phyloP scores from a whole-genome alignment of 768 basidiomycete species.

The Tricholoma sp. region DNA sequence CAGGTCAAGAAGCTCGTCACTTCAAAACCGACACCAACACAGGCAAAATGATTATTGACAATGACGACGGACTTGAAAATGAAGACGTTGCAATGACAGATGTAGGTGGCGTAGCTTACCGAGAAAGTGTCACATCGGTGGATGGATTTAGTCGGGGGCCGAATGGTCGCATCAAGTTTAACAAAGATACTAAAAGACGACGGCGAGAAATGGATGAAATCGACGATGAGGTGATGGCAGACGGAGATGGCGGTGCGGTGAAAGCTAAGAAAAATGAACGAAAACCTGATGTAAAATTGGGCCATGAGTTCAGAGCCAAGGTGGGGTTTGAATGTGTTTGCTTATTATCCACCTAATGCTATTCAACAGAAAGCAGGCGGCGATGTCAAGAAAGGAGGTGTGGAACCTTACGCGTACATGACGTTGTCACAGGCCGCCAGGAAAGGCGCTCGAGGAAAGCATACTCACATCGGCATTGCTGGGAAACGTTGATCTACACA shows the following conservation, averaged over 20 bases:
- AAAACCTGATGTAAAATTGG: slow-evolving; percentile 47
- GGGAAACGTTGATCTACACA: slow-evolving; percentile 44
- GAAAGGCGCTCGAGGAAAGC: slow-evolving; percentile 38
- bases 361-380: slow-evolving; percentile 83
- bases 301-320: slow-evolving; percentile 95
- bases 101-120: slow-evolving; percentile 75
- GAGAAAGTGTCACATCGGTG: slow-evolving; percentile 73
- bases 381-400: slow-evolving; percentile 80
- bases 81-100: slow-evolving; percentile 38
- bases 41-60: slow-evolving; percentile 74
- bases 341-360: slow-evolving; percentile 8
- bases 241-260: slow-evolving; percentile 43
- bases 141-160: slow-evolving; percentile 88
- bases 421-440: slow-evolving; percentile 80
- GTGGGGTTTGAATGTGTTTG: slow-evolving; percentile 36
- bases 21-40: slow-evolving; percentile 87
- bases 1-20: slow-evolving; percentile 77
- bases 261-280: slow-evolving; percentile 52
- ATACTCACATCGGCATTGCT: slow-evolving; percentile 48
- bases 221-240: slow-evolving; percentile 74
- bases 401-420: slow-evolving; percentile 93
- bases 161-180: slow-evolving; percentile 86
- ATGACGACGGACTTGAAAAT: slow-evolving; percentile 45
- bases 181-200: slow-evolving; percentile 95
- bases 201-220: slow-evolving; percentile 61